Evolutionary conservation across 805 yeast genomes (phyloP), one percentile per base, ranked within the genome.

Genomic region (Kazachstania africana): DNA sequence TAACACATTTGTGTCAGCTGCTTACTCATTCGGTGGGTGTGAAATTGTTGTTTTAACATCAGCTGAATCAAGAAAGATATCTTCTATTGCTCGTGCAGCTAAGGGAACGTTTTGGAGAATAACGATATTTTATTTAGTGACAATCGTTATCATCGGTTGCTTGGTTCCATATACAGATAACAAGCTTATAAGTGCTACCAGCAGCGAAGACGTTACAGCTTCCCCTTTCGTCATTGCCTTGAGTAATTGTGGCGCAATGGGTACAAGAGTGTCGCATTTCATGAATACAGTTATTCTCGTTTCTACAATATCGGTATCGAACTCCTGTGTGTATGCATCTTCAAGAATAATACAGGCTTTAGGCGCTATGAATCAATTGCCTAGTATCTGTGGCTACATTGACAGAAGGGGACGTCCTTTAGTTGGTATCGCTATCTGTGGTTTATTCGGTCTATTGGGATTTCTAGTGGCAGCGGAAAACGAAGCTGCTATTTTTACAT

Each of bases 21-120:
- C 84, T 1, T 79, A 76, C 49, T 66, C 82, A 12, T 78, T 74
- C 47, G 72, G 78, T 27, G 87, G 88, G 35, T 70, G 81, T 12
- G 88, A 78, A 55, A 60, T 79, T 40, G 69, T 71, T 16, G 79
- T 82, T 29, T 59, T 78, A 26, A 79, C 83, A 4, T 78, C 84
- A 15, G 85, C 84, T 9, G 88, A 79, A 55, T 65, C 84, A 5
- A 68, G 59, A 16, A 70, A 78, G 52, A 35, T 32, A 6, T 62
- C 63, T 34, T 55, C 77, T 4, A 63, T 78, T 35, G 87, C 87
- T 20, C 62, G 66, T 26, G 85, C 87, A 26, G 71, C 75, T 39
- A 80, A 79, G 53, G 85, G 78, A 55, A 84, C 78, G 4, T 33
- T 75, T 30, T 72, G 68, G 60, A 70, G 77, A 61, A 68, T 75